Evolutionary conservation across 352 stramenopile genomes (phyloP).

Genomic region (Globisporangium cystogenes): DNA sequence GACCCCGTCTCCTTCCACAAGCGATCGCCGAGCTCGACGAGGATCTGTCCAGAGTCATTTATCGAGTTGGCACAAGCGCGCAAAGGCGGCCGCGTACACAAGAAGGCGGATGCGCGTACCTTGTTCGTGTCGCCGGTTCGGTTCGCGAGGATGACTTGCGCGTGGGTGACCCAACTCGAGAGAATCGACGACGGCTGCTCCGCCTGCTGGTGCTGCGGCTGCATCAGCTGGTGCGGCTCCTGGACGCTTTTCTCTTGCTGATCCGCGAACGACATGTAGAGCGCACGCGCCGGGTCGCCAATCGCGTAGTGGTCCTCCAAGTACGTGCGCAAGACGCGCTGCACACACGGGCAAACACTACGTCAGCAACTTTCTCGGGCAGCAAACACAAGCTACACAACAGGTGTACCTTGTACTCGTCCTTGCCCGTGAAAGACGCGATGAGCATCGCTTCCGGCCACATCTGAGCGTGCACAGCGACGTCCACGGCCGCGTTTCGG

Average conservation of each 20-base stretch:
- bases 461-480: conserved; percentile 78
- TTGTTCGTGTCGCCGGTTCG: conserved; percentile 76
- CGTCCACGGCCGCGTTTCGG: conserved; percentile 64
- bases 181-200: conserved; percentile 45
- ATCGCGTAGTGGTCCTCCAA: conserved; percentile 73
- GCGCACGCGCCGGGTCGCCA: conserved; percentile 66
- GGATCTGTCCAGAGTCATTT: conserved; percentile 27
- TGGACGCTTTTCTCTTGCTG: conserved; percentile 83
- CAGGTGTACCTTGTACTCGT: conserved; percentile 64
- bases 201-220: conserved; percentile 23
- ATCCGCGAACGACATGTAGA: conserved; percentile 80
- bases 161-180: conserved; percentile 69
- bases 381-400: conserved; percentile 7
- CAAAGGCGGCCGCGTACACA: no score
- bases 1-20: conserved; percentile 63
- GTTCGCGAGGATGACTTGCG: conserved; percentile 79
- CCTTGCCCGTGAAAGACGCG: conserved; percentile 78
- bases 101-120: conserved; percentile 8
- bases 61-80: no score
- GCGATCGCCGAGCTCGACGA: conserved; percentile 78
- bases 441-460: conserved; percentile 87
- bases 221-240: conserved; percentile 69
- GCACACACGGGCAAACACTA: not conserved
- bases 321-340: conserved; percentile 69
- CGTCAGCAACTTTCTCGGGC: conserved; percentile 1